phyloP scores from a whole-genome alignment of 1,284 basidiomycete genomes.

The Athelia psychrophila region DNA sequence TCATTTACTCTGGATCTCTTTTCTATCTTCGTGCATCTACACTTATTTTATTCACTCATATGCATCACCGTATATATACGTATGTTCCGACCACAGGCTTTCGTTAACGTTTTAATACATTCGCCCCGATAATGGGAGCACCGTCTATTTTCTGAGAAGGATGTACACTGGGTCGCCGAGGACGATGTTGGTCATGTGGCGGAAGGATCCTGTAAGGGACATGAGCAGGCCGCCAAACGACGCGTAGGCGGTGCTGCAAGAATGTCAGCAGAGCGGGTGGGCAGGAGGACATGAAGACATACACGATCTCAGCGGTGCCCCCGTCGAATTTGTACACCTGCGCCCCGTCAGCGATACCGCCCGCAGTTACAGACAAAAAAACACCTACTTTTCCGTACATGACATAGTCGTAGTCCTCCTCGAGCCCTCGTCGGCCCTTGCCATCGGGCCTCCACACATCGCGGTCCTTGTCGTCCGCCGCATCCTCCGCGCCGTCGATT shows the following conservation, averaged over 20 bases:
- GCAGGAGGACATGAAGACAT: constrained; percentile 25
- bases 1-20: neutral
- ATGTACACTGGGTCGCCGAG: constrained; percentile 93
- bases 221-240: constrained; percentile 97
- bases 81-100: neutral
- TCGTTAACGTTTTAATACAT: too few relatives aligned
- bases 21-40: neutral
- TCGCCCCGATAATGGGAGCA: too few relatives aligned
- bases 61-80: neutral
- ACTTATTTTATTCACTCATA: neutral
- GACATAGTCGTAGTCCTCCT: constrained; percentile 98
- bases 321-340: constrained; percentile 98
- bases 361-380: constrained; percentile 1
- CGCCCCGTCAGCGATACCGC: constrained; percentile 8
- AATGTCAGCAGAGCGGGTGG: constrained; percentile 6
- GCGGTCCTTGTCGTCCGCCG: constrained; percentile 66
- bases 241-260: constrained; percentile 83
- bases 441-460: constrained; percentile 89
- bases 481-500: constrained; percentile 42
- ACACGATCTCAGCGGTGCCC: constrained; percentile 80
- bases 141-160: constrained; percentile 71
- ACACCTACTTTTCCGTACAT: constrained; percentile 93
- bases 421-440: constrained; percentile 82
- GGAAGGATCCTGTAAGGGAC: constrained; percentile 90
- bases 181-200: constrained; percentile 91